These are phyloP conservation scores for Lunularia cruciata DNA, from an alignment of 225 moss, liverwort and hornwort species.

Conservation along the genomic window DNA sequence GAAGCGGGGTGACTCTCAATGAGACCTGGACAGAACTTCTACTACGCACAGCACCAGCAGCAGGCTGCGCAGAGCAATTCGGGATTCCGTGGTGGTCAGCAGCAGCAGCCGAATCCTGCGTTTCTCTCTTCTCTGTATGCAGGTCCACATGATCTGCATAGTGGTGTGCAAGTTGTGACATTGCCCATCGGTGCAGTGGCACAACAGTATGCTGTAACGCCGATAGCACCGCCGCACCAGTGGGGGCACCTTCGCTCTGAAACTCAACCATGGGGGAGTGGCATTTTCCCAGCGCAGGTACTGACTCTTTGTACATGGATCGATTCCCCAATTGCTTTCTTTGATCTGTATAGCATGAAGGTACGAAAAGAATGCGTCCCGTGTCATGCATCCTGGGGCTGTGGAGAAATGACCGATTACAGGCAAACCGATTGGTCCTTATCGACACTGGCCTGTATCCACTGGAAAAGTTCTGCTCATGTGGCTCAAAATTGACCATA, in stretches of 20 bases:
- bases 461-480: too few relatives aligned
- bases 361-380: too few relatives aligned
- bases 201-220: slow-evolving; percentile 23
- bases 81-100: slow-evolving; percentile 14
- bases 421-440: too few relatives aligned
- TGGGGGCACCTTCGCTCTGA: slow-evolving; percentile 35
- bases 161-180: slow-evolving; percentile 36
- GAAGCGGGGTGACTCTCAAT: slow-evolving; percentile 19
- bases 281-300: slow-evolving; percentile 33
- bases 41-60: slow-evolving; percentile 35
- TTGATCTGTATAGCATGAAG: too few relatives aligned
- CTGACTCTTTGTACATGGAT: neutral
- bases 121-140: slow-evolving; percentile 27
- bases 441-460: too few relatives aligned
- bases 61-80: slow-evolving; percentile 25
- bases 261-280: slow-evolving; percentile 33
- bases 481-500: too few relatives aligned
- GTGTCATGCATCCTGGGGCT: too few relatives aligned
- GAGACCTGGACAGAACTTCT: slow-evolving; percentile 40
- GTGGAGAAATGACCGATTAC: too few relatives aligned
- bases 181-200: slow-evolving; percentile 33
- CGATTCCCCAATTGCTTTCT: neutral
- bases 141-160: slow-evolving; percentile 20
- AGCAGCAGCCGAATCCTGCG: slow-evolving; percentile 19
- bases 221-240: slow-evolving; percentile 32